Evolutionary conservation across 108 stramenopile genomes (phyloP).

Genomic region (Cyclotella kingstonii): DNA sequence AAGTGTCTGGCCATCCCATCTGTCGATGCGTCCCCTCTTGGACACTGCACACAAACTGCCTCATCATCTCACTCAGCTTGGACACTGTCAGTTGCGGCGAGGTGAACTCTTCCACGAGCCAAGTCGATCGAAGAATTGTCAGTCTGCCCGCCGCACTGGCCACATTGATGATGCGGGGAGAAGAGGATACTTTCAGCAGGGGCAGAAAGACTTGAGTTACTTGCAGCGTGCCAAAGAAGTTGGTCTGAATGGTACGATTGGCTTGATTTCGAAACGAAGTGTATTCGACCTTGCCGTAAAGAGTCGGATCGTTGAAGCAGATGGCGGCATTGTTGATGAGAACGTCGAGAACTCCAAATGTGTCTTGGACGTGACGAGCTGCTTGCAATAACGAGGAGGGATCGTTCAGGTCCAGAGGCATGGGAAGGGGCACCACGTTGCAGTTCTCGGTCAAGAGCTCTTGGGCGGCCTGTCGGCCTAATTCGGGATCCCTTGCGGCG

Average conservation of each 20-base stretch:
- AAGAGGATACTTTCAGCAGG: constrained; percentile 40
- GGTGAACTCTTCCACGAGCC: constrained; percentile 45
- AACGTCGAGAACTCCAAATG: constrained; percentile 51
- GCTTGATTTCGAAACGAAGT: constrained; percentile 59
- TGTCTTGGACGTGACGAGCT: constrained; percentile 22
- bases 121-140: constrained; percentile 45
- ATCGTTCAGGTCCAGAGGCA: constrained; percentile 44
- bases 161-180: constrained; percentile 59
- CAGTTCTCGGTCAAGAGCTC: constrained; percentile 30
- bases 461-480: constrained; percentile 39
- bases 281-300: constrained; percentile 55
- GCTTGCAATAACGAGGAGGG: constrained; percentile 21
- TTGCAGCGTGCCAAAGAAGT: constrained; percentile 55
- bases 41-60: constrained; percentile 57
- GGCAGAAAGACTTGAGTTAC: constrained; percentile 44
- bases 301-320: constrained; percentile 64
- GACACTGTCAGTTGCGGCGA: constrained; percentile 33
- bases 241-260: constrained; percentile 52
- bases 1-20: constrained; percentile 78
- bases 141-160: constrained; percentile 62
- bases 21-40: constrained; percentile 49
- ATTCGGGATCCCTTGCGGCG: constrained; percentile 40
- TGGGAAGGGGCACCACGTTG: constrained; percentile 26
- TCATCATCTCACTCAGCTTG: constrained; percentile 47
- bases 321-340: constrained; percentile 63